phyloP scores from a whole-genome alignment of 768 basidiomycete species.

The Phlebiopsis flavidoalba region DNA sequence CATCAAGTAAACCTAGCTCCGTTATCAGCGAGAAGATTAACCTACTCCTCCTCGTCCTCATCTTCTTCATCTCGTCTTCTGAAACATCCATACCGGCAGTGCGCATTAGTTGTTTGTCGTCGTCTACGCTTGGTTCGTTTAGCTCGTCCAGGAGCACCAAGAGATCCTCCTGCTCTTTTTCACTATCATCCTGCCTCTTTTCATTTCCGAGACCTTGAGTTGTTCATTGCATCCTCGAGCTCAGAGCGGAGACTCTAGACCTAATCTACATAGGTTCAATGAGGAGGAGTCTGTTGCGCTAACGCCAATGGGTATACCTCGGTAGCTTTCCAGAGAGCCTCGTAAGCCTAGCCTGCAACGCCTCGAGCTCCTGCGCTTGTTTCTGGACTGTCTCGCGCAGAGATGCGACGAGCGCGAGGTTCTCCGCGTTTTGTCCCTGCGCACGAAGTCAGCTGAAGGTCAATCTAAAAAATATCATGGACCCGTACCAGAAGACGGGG shows the following conservation, averaged over 20 bases:
- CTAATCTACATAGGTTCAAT: constrained; percentile 1
- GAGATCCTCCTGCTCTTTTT: constrained; percentile 96
- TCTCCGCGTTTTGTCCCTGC: constrained; percentile 69
- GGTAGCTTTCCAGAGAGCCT: constrained; percentile 30
- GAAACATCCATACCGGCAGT: constrained; percentile 81
- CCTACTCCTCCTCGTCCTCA: constrained; percentile 23
- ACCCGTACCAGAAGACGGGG: constrained; percentile 45
- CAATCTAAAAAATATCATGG: background rate
- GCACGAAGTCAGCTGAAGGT: background rate
- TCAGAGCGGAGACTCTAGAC: constrained; percentile 39
- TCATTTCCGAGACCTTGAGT: constrained; percentile 49
- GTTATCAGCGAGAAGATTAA: too few species aligned
- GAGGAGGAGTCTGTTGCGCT: background rate
- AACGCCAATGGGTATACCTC: constrained; percentile 30
- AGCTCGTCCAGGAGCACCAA: constrained; percentile 92
- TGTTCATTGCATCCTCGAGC: constrained; percentile 42
- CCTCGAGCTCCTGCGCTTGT: constrained; percentile 78
- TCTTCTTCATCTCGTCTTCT: constrained; percentile 85
- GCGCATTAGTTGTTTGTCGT: constrained; percentile 74
- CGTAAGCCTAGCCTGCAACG: constrained; percentile 63
- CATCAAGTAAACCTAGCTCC: too few species aligned
- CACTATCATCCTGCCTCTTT: constrained; percentile 69
- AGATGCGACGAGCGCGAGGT: constrained; percentile 75
- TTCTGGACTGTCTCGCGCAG: constrained; percentile 78
- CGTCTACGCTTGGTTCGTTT: constrained; percentile 62